Conservation (phyloP, 2,329 filamentous ascomycete genomes). For the Pseudopithomyces maydicus region DNA sequence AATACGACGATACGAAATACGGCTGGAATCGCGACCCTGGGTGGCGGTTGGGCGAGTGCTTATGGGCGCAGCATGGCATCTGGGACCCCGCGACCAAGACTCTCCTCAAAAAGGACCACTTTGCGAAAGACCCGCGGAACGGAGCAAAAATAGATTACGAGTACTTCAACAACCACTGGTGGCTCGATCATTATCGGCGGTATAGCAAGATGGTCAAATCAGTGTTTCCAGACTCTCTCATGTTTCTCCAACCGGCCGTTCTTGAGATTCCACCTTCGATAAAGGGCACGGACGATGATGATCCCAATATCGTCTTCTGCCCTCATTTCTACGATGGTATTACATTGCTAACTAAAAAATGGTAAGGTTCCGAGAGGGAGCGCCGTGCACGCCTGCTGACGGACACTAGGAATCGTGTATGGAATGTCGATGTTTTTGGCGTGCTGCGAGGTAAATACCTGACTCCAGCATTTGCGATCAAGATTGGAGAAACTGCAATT, state of each 20-base stretch:
- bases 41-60: slow-evolving; percentile 92
- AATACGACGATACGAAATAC: slow-evolving; percentile 85
- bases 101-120: slow-evolving; percentile 85
- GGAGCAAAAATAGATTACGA: slow-evolving; percentile 78
- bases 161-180: slow-evolving; percentile 88
- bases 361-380: slow-evolving; percentile 52
- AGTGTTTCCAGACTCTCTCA: slow-evolving; percentile 78
- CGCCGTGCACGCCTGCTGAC: slow-evolving; percentile 11
- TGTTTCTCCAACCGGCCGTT: slow-evolving; percentile 90
- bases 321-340: slow-evolving; percentile 98
- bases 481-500: slow-evolving; percentile 90
- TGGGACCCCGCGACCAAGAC: slow-evolving; percentile 85
- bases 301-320: slow-evolving; percentile 87
- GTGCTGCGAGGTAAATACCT: slow-evolving; percentile 87
- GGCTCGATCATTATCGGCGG: slow-evolving; percentile 80
- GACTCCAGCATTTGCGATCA: slow-evolving; percentile 88
- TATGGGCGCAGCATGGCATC: slow-evolving; percentile 96
- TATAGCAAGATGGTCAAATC: slow-evolving; percentile 76
- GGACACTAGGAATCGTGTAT: slow-evolving; percentile 74
- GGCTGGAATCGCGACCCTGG: slow-evolving; percentile 85
- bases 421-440: slow-evolving; percentile 96
- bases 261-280: slow-evolving; percentile 88
- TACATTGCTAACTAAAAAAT: slow-evolving; percentile 96
- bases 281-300: slow-evolving; percentile 86
- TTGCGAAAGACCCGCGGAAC: slow-evolving; percentile 75